Percentiles rank a stretch among this genome's conserved stretches.
These are phyloP conservation scores for Cardamine resedifolia DNA, from an alignment of 345 rosid species.

Conservation along the genomic window DNA sequence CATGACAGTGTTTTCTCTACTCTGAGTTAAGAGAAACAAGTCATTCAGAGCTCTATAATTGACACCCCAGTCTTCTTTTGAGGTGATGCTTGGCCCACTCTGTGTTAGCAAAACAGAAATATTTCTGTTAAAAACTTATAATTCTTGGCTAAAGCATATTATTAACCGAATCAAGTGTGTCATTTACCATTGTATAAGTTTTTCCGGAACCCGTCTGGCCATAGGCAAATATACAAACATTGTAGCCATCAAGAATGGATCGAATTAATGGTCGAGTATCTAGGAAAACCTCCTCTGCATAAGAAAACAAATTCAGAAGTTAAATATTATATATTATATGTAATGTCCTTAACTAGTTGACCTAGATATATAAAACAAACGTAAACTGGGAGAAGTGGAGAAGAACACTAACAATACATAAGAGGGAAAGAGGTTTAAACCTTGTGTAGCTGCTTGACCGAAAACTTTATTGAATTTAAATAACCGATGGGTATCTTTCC, in stretches of 20 bases:
- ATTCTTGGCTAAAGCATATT: conserved; percentile 7
- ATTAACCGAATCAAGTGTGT: conserved; percentile 8
- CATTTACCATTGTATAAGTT: conserved; percentile 90
- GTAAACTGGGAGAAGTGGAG: not conserved
- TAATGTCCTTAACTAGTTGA: not conserved
- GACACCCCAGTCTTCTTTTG: conserved; percentile 95
- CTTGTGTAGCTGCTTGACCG: conserved; percentile 81
- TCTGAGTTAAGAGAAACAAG: conserved; percentile 81
- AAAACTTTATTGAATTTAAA: conserved; percentile 95
- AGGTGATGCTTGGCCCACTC: conserved; percentile 85
- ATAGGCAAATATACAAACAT: conserved; percentile 98
- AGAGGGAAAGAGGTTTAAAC: conserved; percentile 37
- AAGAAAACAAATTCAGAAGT: conserved; percentile 1
- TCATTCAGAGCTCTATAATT: conserved; percentile 91
- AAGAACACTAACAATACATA: not conserved
- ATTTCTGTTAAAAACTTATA: conserved; percentile 18
- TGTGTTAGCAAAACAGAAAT: conserved; percentile 35
- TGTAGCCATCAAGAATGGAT: conserved; percentile 93
- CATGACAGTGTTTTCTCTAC: conserved; percentile 56
- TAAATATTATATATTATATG: not conserved
- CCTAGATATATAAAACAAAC: not conserved
- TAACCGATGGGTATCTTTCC: conserved; percentile 71
- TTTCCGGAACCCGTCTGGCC: conserved; percentile 99
- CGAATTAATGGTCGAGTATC: conserved; percentile 92
- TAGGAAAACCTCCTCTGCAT: conserved; percentile 83